Evolutionary conservation across 2,329 filamentous ascomycete species (phyloP), one percentile per base, ranked within the genome.

Genomic region (Hypoxylon sp.): DNA sequence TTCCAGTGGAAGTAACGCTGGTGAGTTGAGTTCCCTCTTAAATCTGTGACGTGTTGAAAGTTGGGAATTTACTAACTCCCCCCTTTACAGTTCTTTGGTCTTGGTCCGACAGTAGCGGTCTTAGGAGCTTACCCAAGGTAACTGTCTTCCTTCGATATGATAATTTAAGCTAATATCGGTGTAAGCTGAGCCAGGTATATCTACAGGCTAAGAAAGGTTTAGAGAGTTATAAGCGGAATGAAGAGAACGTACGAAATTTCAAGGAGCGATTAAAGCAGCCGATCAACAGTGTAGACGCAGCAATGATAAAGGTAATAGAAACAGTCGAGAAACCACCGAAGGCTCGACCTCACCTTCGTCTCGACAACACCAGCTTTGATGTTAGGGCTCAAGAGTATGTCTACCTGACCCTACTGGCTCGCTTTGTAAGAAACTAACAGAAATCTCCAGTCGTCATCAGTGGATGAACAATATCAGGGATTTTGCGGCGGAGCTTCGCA

Each of bases 391-490:
- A 62, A 57, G 59, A 62, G 59, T 62, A 53, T 32, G 59, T 53
- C 13, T 7, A 24, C 3, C 8, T 11, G 2, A 2, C 8, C 24
- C 13, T 15, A 26, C n/a, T 10, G 4, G 10, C 17, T 39, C 7
- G 0, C 11, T n/a, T 6, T 17, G 1, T 22, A n/a, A n/a, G 15
- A 32, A 41, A 8, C 47, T 52, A 43, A 50, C 30, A 26, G 10
- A 3, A 7, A 30, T n/a, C n/a, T 15, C 17, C 26, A 62, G 53
- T 30, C 59, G 59, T 10, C 41, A 57, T 19, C 59, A 62, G 11
- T 62, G 59, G 53, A 62, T 62, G 53, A 62, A 57, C 7, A 62
- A 62, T 49, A 62, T 57, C 8, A 43, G 59, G n/a, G 53, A 62
- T 49, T 62, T 62, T 10, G 59, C 48, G 17, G 59, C 59, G 7